These are phyloP conservation scores for Daldinia loculata DNA, from an alignment of 495 filamentous ascomycete genomes.

Conservation along the genomic window DNA sequence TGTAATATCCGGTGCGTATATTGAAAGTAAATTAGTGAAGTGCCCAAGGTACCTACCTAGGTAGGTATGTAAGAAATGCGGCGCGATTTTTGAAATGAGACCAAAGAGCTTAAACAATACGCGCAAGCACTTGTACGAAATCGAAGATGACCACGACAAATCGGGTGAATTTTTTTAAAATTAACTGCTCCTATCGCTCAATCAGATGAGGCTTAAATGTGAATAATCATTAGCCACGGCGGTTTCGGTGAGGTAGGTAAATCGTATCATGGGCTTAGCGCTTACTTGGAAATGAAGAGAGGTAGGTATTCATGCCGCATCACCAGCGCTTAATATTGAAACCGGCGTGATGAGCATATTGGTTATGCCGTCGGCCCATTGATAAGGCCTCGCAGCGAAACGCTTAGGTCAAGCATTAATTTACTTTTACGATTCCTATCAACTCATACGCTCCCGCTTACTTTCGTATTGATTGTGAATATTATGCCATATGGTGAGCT, in stretches of 20 bases:
- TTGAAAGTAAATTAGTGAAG: too few species aligned
- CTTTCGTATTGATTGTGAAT: background rate
- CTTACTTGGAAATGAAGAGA: conserved; percentile 1
- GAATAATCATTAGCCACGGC: background rate
- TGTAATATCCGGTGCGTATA: too few species aligned
- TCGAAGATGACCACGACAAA: background rate
- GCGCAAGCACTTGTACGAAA: background rate
- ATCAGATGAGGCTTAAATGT: background rate
- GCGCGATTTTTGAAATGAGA: background rate
- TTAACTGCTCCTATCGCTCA: too few species aligned
- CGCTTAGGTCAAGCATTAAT: background rate
- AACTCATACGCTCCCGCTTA: background rate
- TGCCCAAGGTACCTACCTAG: too few species aligned
- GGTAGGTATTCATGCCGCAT: background rate
- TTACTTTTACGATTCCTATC: background rate
- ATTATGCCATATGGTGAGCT: background rate
- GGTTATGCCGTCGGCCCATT: background rate
- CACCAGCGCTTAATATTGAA: background rate
- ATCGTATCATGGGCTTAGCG: background rate
- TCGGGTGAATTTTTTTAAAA: too few species aligned
- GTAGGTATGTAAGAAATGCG: background rate
- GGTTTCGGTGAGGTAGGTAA: background rate
- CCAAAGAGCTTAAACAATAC: background rate
- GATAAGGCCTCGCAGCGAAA: background rate
- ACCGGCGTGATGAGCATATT: background rate